Conservation (phyloP, 257 asterid species). For the Solanum verrucosum region DNA sequence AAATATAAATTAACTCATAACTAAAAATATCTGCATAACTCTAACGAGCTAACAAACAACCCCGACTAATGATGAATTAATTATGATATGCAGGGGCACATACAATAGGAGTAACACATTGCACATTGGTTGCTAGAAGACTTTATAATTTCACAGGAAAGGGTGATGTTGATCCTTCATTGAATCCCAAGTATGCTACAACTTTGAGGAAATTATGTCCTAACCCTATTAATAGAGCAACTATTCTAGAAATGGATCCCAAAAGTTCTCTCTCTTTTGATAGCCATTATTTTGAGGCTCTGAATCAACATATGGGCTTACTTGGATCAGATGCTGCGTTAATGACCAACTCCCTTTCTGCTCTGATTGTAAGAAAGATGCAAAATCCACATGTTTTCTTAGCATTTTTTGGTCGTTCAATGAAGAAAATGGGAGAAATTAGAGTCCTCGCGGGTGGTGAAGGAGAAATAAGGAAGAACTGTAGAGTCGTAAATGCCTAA, state of each 20-base stretch:
- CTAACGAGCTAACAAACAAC: not conserved
- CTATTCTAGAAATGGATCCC: constrained; percentile 24
- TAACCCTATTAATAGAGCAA: constrained; percentile 12
- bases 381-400: constrained; percentile 7
- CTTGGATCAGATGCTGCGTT: constrained; percentile 8
- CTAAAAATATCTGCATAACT: not conserved
- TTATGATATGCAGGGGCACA: constrained; percentile 27
- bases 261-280: constrained; percentile 17
- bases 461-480: constrained; percentile 25
- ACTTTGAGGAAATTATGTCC: constrained; percentile 13
- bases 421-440: constrained; percentile 25
- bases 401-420: constrained; percentile 15
- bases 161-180: constrained; percentile 34
- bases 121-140: constrained; percentile 36
- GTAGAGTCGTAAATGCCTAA: constrained; percentile 8
- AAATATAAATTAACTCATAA: not conserved
- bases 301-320: not conserved
- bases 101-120: constrained; percentile 40
- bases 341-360: constrained; percentile 5
- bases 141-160: constrained; percentile 38
- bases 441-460: constrained; percentile 9
- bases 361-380: constrained; percentile 13
- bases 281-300: constrained; percentile 7
- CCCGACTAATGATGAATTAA: not conserved
- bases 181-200: constrained; percentile 19